Base-by-base conservation (phyloP, 257 asterid species). In the Ehretia macrophylla region DNA sequence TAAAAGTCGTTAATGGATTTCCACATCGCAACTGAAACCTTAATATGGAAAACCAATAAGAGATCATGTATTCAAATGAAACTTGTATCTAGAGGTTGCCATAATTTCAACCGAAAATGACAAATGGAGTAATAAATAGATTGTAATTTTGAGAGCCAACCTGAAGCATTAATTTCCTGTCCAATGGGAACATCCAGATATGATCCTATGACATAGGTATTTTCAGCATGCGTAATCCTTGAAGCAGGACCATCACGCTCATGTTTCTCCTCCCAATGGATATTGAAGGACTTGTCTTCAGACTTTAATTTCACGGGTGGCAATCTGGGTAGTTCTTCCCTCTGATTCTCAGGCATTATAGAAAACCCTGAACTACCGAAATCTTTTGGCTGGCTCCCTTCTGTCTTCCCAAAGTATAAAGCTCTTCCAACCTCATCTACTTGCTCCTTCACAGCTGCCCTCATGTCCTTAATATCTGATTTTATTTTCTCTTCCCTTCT, bases 131-230 rank as follows among this genome's bases (percentile, higher is more conserved):
- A 27, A 27, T 6, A 27, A 27, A 27, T 27, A 27, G 4, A 27
- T 27, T 27, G 35, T 27, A 27, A 27, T 27, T 27, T 6, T 27
- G 35, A 6, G 35, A 27, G 38, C 71, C 21, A 58, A 66, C 71
- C 68, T 62, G 69, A 55, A 39, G 51, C 20, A 40, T 23, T 56
- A 38, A 56, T 65, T 27, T 69, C 69, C 62, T 69, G 69, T 10
- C 74, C 74, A 38, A 69, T 39, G 22, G 74, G 65, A 63, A 69
- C 74, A 69, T 69, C 74, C 32, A 69, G 69, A 69, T 49, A 69
- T 51, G 74, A 69, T 10, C 69, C 74, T 14, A 62, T 69, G 38
- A 14, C 49, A 51, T 56, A 56, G 49, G 65, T 17, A 42, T 56
- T 62, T 22, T 62, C 74, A 22, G 69, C 35, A 50, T 49, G 39